These are phyloP conservation scores for Globisporangium lucens DNA, from an alignment of 352 stramenopile species.

Conservation along the genomic window DNA sequence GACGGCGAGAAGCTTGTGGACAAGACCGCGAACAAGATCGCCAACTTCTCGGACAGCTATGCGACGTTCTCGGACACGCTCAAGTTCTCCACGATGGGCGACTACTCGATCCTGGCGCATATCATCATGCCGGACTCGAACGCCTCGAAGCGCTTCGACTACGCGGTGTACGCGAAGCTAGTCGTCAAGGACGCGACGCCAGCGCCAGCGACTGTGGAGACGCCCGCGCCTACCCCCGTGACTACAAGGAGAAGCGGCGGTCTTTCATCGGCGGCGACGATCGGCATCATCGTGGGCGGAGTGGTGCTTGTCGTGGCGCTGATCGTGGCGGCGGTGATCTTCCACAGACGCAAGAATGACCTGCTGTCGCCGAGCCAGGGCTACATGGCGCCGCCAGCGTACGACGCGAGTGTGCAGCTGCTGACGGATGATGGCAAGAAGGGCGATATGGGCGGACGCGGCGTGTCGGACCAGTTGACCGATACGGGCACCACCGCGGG, in stretches of 20 bases:
- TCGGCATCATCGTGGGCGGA: constrained; percentile 59
- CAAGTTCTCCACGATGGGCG: constrained; percentile 30
- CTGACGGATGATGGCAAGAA: constrained; percentile 24
- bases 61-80: constrained; percentile 34
- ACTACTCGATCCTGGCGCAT: constrained; percentile 52
- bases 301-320: constrained; percentile 48
- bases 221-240: neutral
- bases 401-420: constrained; percentile 39
- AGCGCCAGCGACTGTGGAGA: constrained; percentile 5
- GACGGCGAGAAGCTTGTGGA: constrained; percentile 45
- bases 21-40: constrained; percentile 54
- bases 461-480: constrained; percentile 17
- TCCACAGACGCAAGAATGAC: constrained; percentile 29
- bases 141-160: constrained; percentile 43
- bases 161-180: constrained; percentile 43
- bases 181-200: constrained; percentile 26
- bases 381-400: constrained; percentile 51
- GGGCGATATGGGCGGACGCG: constrained; percentile 16
- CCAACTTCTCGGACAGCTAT: constrained; percentile 52
- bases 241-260: constrained; percentile 16
- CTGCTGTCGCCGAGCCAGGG: constrained; percentile 8
- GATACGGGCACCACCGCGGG: constrained; percentile 19
- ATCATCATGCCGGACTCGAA: constrained; percentile 59
- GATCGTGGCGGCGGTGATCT: constrained; percentile 35
- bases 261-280: constrained; percentile 41